phyloP scores from a whole-genome alignment of 1,284 basidiomycete genomes.

The Sphagnurus paluster region DNA sequence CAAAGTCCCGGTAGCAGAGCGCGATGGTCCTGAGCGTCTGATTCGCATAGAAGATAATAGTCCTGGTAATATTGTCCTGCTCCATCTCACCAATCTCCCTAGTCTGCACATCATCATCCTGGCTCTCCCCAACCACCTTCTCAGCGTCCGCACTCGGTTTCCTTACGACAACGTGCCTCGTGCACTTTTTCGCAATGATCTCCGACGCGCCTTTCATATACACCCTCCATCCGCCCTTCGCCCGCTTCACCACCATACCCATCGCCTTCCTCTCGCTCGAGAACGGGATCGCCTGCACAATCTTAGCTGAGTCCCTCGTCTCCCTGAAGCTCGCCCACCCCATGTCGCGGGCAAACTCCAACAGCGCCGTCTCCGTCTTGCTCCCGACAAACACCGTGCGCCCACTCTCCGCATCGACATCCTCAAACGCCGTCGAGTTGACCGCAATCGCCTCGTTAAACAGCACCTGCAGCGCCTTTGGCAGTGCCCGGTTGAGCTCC shows the following conservation, averaged over 20 bases:
- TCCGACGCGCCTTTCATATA: slow-evolving; percentile 95
- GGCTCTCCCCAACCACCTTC: slow-evolving; percentile 36
- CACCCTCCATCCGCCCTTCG: slow-evolving; percentile 64
- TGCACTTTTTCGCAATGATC: slow-evolving; percentile 82
- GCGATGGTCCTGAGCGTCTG: slow-evolving; percentile 94
- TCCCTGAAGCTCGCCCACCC: slow-evolving; percentile 79
- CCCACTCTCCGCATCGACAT: slow-evolving; percentile 67
- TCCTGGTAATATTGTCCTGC: slow-evolving; percentile 80
- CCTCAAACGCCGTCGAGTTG: slow-evolving; percentile 97
- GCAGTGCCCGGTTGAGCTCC: slow-evolving; percentile 66
- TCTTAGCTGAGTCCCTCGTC: slow-evolving; percentile 64
- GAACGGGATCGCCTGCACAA: slow-evolving; percentile 94
- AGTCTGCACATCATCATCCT: slow-evolving; percentile 50
- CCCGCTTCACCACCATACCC: slow-evolving; percentile 82
- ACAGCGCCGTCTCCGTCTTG: slow-evolving; percentile 95
- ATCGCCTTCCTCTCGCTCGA: slow-evolving; percentile 95
- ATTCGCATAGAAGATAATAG: slow-evolving; percentile 96
- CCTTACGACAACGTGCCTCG: slow-evolving; percentile 68
- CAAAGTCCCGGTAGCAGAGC: slow-evolving; percentile 89
- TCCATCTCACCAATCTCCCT: slow-evolving; percentile 62
- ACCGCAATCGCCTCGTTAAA: slow-evolving; percentile 89
- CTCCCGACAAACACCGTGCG: slow-evolving; percentile 81
- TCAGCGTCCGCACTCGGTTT: neutral
- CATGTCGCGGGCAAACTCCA: slow-evolving; percentile 87
- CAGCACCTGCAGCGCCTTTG: slow-evolving; percentile 62